Evolutionary conservation across 495 filamentous ascomycete species (phyloP).

Genomic region (Hypomontagnella monticulosa): DNA sequence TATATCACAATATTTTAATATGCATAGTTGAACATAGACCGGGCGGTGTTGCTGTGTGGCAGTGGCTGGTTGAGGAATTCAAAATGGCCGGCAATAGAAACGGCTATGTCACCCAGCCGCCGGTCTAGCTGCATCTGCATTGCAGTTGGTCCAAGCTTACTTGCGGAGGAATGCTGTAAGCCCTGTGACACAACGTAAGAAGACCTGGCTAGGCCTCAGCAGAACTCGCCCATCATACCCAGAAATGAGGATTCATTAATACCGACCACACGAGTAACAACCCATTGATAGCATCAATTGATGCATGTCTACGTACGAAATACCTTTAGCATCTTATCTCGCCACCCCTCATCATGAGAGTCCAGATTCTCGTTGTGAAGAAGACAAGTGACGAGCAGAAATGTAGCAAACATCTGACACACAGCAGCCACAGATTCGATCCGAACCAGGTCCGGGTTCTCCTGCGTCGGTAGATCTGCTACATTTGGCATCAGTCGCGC

Average conservation of each 20-base stretch:
- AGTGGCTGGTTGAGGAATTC: conserved; percentile 12
- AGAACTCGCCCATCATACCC: neutral
- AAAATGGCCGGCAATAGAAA: conserved; percentile 20
- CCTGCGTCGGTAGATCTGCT: conserved; percentile 40
- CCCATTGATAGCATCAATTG: neutral
- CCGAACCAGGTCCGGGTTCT: conserved; percentile 30
- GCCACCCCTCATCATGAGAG: conserved; percentile 18
- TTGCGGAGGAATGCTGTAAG: conserved; percentile 6
- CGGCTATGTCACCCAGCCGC: conserved; percentile 28
- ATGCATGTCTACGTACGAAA: neutral
- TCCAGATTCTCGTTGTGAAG: conserved; percentile 2
- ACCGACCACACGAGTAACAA: neutral
- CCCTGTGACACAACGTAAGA: conserved; percentile 13
- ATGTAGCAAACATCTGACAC: conserved; percentile 28
- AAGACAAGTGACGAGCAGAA: neutral
- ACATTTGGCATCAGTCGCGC: conserved; percentile 31
- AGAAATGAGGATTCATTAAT: neutral
- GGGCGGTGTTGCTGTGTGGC: conserved; percentile 10
- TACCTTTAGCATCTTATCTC: conserved; percentile 4
- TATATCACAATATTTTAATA: too few species aligned
- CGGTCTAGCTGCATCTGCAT: conserved; percentile 2
- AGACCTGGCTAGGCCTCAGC: conserved; percentile 25
- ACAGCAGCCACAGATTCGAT: conserved; percentile 24
- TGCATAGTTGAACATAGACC: neutral
- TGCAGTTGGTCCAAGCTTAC: conserved; percentile 16